Percentiles rank a stretch among this genome's conserved stretches.
These are phyloP conservation scores for Aspergillus sclerotialis DNA, from an alignment of 2,329 filamentous ascomycete genomes.

Conservation along the genomic window DNA sequence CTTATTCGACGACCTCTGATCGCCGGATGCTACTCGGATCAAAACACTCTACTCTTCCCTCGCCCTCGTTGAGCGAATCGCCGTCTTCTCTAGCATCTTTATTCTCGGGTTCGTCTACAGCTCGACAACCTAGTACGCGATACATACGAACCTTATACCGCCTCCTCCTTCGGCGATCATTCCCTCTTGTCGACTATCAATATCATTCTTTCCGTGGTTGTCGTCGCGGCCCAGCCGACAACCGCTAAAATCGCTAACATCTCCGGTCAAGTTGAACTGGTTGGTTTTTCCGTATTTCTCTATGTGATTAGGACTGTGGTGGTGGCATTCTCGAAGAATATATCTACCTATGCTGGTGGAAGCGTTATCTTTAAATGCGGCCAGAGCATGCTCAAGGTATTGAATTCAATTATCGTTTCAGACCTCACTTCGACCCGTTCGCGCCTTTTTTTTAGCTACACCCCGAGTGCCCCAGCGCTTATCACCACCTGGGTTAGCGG, in stretches of 20 bases:
- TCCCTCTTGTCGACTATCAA: conserved; percentile 2
- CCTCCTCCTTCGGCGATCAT: not conserved
- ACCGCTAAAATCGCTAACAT: not conserved
- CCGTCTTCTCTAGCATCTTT: conserved; percentile 1
- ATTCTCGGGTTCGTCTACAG: not conserved
- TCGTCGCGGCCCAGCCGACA: not conserved
- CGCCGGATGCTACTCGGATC: not conserved
- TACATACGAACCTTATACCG: not conserved
- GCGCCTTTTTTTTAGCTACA: conserved; percentile 1
- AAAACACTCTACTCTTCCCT: not conserved
- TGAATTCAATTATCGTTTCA: not conserved
- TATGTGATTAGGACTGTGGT: conserved; percentile 1
- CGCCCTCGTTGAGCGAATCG: not conserved
- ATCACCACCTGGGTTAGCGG: conserved; percentile 1
- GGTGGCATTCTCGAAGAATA: not conserved
- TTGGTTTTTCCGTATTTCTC: not conserved
- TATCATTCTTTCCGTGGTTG: not conserved
- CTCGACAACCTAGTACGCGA: not conserved
- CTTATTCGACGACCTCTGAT: not conserved
- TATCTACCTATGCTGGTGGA: conserved; percentile 1
- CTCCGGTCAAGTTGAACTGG: not conserved
- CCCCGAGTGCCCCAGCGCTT: not conserved
- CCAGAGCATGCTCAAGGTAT: not conserved
- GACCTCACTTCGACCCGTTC: conserved; percentile 1
- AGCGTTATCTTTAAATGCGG: not conserved